These are phyloP conservation scores for Podospora appendiculata DNA, from an alignment of 495 filamentous ascomycete genomes.

Conservation along the genomic window DNA sequence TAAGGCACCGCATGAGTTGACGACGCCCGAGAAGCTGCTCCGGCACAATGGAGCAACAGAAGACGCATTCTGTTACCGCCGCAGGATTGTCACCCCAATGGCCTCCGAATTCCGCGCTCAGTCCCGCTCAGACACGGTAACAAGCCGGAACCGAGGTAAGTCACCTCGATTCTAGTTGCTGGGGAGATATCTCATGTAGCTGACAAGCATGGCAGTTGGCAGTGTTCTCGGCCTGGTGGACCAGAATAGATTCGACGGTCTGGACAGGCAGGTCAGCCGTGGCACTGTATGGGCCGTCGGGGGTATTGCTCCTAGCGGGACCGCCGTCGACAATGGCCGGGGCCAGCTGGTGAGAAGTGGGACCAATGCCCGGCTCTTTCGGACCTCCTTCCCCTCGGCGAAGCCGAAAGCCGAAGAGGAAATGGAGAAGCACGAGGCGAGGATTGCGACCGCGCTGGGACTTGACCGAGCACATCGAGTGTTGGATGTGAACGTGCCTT, in stretches of 20 bases:
- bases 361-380: conserved; percentile 67
- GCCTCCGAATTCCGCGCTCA: conserved; percentile 11
- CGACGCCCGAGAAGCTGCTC: conserved; percentile 51
- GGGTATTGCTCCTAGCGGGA: conserved; percentile 48
- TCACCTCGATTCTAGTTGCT: background rate
- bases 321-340: conserved; percentile 51
- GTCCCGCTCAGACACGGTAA: conserved; percentile 24
- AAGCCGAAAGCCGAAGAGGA: conserved; percentile 46
- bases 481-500: conserved; percentile 33
- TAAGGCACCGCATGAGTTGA: conserved; percentile 54
- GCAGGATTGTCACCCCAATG: conserved; percentile 29
- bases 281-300: conserved; percentile 80
- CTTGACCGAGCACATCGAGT: conserved; percentile 61
- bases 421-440: conserved; percentile 59
- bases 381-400: conserved; percentile 52
- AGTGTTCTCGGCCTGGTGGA: conserved; percentile 28
- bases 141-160: conserved; percentile 21
- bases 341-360: conserved; percentile 58
- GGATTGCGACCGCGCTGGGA: conserved; percentile 77
- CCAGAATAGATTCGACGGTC: conserved; percentile 10
- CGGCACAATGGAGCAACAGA: conserved; percentile 48
- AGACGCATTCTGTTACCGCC: conserved; percentile 58
- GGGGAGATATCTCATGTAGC: background rate
- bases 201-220: conserved; percentile 15
- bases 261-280: conserved; percentile 44